These are phyloP conservation scores for Botrytis elliptica DNA, from an alignment of 2,329 filamentous ascomycete species.

Conservation along the genomic window DNA sequence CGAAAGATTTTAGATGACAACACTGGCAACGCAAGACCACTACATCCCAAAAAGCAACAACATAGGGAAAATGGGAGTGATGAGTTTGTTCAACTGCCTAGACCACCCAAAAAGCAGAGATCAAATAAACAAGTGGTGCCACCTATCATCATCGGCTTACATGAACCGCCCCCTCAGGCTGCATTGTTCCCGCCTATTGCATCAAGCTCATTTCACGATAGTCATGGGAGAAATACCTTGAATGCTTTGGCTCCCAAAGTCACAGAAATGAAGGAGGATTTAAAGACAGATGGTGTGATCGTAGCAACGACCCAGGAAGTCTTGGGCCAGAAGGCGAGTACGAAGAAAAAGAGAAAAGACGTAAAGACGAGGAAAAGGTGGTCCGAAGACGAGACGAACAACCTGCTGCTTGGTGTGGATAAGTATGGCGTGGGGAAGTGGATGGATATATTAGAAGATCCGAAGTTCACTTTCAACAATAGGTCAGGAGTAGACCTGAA, in stretches of 20 bases:
- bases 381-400: conserved; percentile 64
- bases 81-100: conserved; percentile 62
- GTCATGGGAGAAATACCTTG: conserved; percentile 43
- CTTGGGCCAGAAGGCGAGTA: conserved; percentile 43
- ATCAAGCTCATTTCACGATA: conserved; percentile 54
- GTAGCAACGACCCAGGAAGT: background rate
- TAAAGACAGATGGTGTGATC: background rate
- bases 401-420: conserved; percentile 59
- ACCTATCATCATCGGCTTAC: conserved; percentile 64
- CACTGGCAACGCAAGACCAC: conserved; percentile 30
- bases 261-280: conserved; percentile 23
- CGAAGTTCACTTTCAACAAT: conserved; percentile 59
- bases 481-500: conserved; percentile 63
- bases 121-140: conserved; percentile 56
- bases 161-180: conserved; percentile 59
- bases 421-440: conserved; percentile 64
- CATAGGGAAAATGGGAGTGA: conserved; percentile 53
- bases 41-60: conserved; percentile 52
- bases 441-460: conserved; percentile 62
- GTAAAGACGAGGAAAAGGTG: conserved; percentile 61
- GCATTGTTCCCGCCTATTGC: conserved; percentile 63
- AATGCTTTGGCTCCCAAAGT: conserved; percentile 33
- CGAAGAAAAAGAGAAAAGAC: conserved; percentile 47
- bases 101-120: conserved; percentile 64
- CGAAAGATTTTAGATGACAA: conserved; percentile 39